Evolutionary conservation across 2,329 filamentous ascomycete species (phyloP).

Genomic region (Colletotrichum sp.): DNA sequence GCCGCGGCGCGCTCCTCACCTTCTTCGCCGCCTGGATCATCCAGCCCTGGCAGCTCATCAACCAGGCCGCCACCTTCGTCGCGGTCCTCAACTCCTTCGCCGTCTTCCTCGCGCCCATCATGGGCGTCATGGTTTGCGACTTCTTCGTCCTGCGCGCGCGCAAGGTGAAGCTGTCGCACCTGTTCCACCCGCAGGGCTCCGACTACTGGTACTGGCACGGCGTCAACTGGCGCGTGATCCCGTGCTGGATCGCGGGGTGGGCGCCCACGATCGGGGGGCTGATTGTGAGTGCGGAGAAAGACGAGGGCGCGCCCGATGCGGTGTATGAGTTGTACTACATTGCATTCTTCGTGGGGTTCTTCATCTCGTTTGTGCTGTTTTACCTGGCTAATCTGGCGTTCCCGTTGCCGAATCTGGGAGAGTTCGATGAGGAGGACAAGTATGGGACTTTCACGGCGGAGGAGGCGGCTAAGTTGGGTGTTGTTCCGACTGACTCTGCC

Average conservation of each 20-base stretch:
- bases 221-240: slow-evolving; percentile 3
- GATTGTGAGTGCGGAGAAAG: background rate
- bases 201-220: slow-evolving; percentile 48
- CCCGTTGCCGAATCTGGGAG: slow-evolving; percentile 41
- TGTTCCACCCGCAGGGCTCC: slow-evolving; percentile 36
- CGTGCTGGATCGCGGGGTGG: slow-evolving; percentile 45
- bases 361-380: slow-evolving; percentile 22
- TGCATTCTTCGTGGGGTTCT: slow-evolving; percentile 47
- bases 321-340: slow-evolving; percentile 51
- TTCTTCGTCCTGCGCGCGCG: slow-evolving; percentile 35
- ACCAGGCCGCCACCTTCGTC: slow-evolving; percentile 36
- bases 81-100: slow-evolving; percentile 39
- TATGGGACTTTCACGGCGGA: slow-evolving; percentile 49
- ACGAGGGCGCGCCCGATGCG: slow-evolving; percentile 32
- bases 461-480: slow-evolving; percentile 44
- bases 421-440: slow-evolving; percentile 47
- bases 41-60: slow-evolving; percentile 42
- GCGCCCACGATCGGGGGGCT: slow-evolving; percentile 38
- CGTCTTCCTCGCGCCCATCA: slow-evolving; percentile 43
- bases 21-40: slow-evolving; percentile 38
- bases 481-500: slow-evolving; percentile 28
- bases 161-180: slow-evolving; percentile 38
- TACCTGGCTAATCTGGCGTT: slow-evolving; percentile 38
- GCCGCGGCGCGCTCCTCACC: slow-evolving; percentile 39
- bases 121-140: slow-evolving; percentile 42